Evolutionary conservation across 1,284 basidiomycete species (phyloP), one percentile per base, ranked within the genome.

Genomic region (Coniophora puteana): DNA sequence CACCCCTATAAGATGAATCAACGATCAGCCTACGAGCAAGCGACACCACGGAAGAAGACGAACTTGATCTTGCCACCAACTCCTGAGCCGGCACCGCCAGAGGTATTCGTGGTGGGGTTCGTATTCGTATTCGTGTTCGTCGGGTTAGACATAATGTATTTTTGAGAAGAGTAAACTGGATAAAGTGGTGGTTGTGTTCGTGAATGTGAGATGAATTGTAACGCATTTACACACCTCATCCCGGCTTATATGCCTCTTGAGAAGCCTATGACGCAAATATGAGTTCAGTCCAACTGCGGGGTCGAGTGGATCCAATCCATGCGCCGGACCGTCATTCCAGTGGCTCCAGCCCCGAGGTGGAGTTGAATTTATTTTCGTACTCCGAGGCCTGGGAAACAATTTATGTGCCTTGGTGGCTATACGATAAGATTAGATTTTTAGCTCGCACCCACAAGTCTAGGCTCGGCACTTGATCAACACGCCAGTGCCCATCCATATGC

Each of bases 1-100:
- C 60, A 2, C 59, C 57, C 36, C 57, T 58, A 43, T n/a, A 0
- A 13, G 5, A 11, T 8, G 16, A 17, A 11, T 8, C 17, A 1
- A 31, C 20, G 5, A 20, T 26, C 6, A 8, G 11, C 2, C 49
- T 20, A 33, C 25, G 29, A 12, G 14, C 18, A 21, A 13, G 5
- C 11, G 10, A 8, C 8, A 6, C 5, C 2, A 6, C 3, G 4
- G 27, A 30, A 20, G 24, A 21, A 1, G 2, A 37, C 43, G 3
- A 24, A 55, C 59, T 46, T 61, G 39, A 61, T 8, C 24, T 23
- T 61, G 3, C 41, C 41, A 1, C 43, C 29, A 8, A 60, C 26
- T 1, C 38, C 18, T 2, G 40, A 38, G 0, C 3, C 35, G 28
- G 12, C 35, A 36, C 28, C 44, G 47, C 20, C 51, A 35, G 16